Evolutionary conservation across 169 alveolate genomes (phyloP).

Genomic region (Besnoitia besnoiti): DNA sequence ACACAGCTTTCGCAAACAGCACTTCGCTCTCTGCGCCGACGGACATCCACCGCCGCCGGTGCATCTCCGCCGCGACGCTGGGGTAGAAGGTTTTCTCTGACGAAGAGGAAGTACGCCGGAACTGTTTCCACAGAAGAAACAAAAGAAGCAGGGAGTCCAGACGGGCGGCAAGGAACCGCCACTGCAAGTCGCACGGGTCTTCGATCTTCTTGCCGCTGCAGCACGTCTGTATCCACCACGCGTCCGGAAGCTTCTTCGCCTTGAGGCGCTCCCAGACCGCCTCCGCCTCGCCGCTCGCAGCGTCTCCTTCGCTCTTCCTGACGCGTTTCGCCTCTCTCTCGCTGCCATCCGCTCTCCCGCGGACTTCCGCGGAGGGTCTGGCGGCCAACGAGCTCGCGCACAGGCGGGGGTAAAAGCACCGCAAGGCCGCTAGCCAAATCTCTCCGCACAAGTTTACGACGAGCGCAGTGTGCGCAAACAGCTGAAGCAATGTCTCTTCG

Average conservation of each 20-base stretch:
- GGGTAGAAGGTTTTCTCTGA: background rate
- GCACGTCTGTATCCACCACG: constrained; percentile 11
- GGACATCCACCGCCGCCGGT: background rate
- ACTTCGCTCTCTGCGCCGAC: background rate
- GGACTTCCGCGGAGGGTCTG: background rate
- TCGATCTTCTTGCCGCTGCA: constrained; percentile 23
- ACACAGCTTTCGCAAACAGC: background rate
- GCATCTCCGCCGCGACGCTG: background rate
- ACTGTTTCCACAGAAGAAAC: constrained; percentile 49
- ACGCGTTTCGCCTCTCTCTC: background rate
- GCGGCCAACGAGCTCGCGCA: constrained; percentile 11
- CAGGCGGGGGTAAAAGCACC: background rate
- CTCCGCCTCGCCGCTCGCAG: background rate
- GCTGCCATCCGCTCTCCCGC: background rate
- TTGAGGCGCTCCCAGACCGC: background rate
- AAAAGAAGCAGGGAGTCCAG: constrained; percentile 57
- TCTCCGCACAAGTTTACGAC: constrained; percentile 49
- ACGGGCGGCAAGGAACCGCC: constrained; percentile 56
- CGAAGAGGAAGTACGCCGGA: background rate
- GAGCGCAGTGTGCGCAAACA: constrained; percentile 44
- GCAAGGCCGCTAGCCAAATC: constrained; percentile 50
- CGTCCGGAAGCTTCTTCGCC: background rate
- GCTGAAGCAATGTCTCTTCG: constrained; percentile 38
- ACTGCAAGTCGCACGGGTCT: constrained; percentile 42
- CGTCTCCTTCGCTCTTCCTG: background rate